A percentile compares a stretch with the other conserved stretches of the same genome.
These are phyloP conservation scores for Stemphylium vesicarium DNA, from an alignment of 2,329 filamentous ascomycete genomes.

Conservation along the genomic window DNA sequence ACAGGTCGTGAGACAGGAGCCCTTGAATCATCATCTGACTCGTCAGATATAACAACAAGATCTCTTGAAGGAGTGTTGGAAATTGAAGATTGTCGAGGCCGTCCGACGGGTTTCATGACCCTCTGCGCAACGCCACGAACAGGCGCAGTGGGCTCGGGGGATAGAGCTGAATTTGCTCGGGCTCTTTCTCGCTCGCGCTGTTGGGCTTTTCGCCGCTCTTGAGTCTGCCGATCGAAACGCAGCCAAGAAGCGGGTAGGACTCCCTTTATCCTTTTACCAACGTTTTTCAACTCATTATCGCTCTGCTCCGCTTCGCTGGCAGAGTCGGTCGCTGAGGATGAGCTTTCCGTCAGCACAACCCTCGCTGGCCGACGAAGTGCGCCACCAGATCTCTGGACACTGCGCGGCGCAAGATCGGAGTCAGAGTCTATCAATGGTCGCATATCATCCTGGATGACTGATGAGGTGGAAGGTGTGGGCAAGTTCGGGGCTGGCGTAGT, in stretches of 20 bases:
- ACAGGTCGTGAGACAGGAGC: slow-evolving; percentile 3
- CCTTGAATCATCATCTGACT: slow-evolving; percentile 35
- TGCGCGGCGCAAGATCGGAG: slow-evolving; percentile 25
- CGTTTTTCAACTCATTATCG: slow-evolving; percentile 41
- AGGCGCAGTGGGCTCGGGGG: slow-evolving; percentile 32
- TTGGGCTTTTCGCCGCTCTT: slow-evolving; percentile 30
- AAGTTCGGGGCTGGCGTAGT: slow-evolving; percentile 25
- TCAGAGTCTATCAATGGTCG: slow-evolving; percentile 25
- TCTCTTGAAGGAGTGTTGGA: slow-evolving; percentile 20
- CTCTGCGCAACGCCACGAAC: slow-evolving; percentile 45
- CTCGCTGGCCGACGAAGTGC: slow-evolving; percentile 21
- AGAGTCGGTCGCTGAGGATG: slow-evolving; percentile 25
- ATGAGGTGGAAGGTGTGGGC: slow-evolving; percentile 44
- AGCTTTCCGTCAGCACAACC: slow-evolving; percentile 26
- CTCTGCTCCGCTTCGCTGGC: slow-evolving; percentile 40
- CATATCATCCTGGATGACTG: slow-evolving; percentile 30
- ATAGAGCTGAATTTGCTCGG: slow-evolving; percentile 13
- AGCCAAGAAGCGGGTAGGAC: slow-evolving; percentile 59
- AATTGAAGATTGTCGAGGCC: neutral
- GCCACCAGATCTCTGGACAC: slow-evolving; percentile 17
- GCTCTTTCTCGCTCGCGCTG: slow-evolving; percentile 23
- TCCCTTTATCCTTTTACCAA: slow-evolving; percentile 54
- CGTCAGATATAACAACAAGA: slow-evolving; percentile 44
- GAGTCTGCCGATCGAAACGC: slow-evolving; percentile 53
- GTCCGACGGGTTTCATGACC: slow-evolving; percentile 23